Conservation (phyloP, 2,329 filamentous ascomycete species). For the Ceratocystis smalleyi region DNA sequence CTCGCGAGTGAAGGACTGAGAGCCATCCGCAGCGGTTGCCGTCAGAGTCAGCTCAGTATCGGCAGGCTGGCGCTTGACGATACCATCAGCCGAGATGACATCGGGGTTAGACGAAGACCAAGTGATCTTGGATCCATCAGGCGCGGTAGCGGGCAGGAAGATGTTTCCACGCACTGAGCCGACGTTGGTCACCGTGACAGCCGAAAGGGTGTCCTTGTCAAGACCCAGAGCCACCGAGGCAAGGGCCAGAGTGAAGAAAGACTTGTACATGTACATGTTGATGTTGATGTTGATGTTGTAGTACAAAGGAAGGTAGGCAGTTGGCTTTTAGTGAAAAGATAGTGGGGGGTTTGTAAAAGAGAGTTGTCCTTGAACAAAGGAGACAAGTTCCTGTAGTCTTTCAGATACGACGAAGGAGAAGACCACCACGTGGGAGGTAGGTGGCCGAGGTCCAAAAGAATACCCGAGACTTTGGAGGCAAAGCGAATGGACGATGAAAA, state of each 20-base stretch:
- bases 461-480: background rate
- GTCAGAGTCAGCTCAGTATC: constrained; percentile 24
- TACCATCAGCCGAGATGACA: constrained; percentile 25
- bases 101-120: constrained; percentile 25
- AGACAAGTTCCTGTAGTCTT: background rate
- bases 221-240: constrained; percentile 9
- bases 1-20: constrained; percentile 18
- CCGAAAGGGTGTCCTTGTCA: constrained; percentile 18
- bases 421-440: background rate
- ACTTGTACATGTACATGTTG: constrained; percentile 7
- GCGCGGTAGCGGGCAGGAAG: constrained; percentile 22
- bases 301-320: background rate
- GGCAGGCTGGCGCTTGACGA: constrained; percentile 24
- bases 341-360: background rate
- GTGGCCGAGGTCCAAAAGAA: background rate
- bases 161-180: constrained; percentile 28
- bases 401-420: background rate
- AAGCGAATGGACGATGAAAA: background rate
- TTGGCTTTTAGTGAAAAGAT: background rate
- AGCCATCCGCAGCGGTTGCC: constrained; percentile 23
- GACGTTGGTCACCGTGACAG: constrained; percentile 23
- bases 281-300: too few relatives aligned
- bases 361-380: background rate
- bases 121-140: constrained; percentile 23
- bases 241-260: constrained; percentile 11